These are phyloP conservation scores for Toxoplasma gondii DNA, from an alignment of 169 alveolate species.

Conservation along the genomic window DNA sequence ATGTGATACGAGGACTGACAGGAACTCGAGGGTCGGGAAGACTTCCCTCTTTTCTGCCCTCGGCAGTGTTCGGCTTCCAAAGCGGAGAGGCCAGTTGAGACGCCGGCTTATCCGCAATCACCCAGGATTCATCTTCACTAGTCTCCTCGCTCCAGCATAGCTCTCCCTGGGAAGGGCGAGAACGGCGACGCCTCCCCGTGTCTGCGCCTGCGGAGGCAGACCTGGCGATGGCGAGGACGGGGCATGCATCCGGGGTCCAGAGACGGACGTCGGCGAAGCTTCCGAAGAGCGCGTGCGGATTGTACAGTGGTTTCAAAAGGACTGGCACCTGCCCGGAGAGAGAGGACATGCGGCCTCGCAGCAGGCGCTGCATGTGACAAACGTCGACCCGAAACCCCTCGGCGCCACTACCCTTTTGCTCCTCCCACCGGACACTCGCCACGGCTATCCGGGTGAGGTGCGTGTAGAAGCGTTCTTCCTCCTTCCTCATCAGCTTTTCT, in stretches of 20 bases:
- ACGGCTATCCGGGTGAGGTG: not conserved
- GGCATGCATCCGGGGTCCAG: not conserved
- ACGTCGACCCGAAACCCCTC: not conserved
- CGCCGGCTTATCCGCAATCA: not conserved
- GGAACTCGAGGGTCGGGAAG: not conserved
- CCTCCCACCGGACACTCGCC: constrained; percentile 26
- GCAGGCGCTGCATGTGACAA: not conserved
- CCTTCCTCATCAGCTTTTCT: not conserved
- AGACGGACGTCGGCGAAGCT: not conserved
- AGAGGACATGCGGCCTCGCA: not conserved
- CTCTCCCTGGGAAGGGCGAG: not conserved
- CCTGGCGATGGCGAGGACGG: not conserved
- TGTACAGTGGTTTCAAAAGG: not conserved
- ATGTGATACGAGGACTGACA: no score
- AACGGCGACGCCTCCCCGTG: not conserved
- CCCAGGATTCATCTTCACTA: not conserved
- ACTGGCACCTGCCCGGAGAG: not conserved
- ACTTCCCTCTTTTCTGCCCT: not conserved
- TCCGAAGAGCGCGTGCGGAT: not conserved
- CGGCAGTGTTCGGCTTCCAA: not conserved
- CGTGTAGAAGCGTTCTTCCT: not conserved
- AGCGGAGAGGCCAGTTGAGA: not conserved
- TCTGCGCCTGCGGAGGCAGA: not conserved
- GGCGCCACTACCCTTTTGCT: not conserved
- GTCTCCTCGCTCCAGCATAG: not conserved